Conservation (phyloP, 23 red algal genomes). For the Pyropia haitanensis region DNA sequence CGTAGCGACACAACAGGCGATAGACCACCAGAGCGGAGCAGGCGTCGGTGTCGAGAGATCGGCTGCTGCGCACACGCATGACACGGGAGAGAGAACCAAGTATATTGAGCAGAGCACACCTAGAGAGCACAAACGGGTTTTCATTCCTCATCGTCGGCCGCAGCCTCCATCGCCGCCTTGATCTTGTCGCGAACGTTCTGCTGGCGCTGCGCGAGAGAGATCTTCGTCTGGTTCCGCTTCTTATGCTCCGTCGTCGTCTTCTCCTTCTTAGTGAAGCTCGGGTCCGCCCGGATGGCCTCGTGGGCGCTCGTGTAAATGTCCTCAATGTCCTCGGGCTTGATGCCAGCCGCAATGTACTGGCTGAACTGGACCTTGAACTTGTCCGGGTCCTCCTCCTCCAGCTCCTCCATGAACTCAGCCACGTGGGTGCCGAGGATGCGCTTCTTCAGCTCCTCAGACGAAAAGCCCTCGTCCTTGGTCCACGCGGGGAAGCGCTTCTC, state of each 20-base stretch:
- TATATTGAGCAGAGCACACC: too few relatives aligned
- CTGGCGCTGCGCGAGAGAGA: constrained; percentile 8
- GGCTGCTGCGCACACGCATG: too few relatives aligned
- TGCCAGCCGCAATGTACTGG: constrained; percentile 67
- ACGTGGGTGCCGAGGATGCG: constrained; percentile 88
- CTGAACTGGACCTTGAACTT: constrained; percentile 76
- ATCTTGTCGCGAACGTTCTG: constrained; percentile 12
- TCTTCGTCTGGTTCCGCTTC: constrained; percentile 9
- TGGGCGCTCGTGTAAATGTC: constrained; percentile 85
- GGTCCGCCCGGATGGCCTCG: constrained; percentile 79
- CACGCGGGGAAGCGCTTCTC: constrained; percentile 97
- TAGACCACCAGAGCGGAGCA: too few relatives aligned
- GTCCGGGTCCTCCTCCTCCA: constrained; percentile 87
- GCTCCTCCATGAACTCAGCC: constrained; percentile 85
- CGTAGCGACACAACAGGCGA: too few relatives aligned
- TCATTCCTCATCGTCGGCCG: constrained; percentile 11
- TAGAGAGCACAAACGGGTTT: background rate
- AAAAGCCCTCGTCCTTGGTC: constrained; percentile 90
- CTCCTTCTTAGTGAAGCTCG: constrained; percentile 51
- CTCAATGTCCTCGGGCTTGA: constrained; percentile 76
- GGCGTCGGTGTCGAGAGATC: too few relatives aligned
- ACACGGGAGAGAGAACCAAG: too few relatives aligned
- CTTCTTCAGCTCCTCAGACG: constrained; percentile 74
- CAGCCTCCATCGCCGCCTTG: constrained; percentile 1
- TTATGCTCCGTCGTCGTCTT: constrained; percentile 45